phyloP scores from a whole-genome alignment of 2,329 filamentous ascomycete genomes.

The Fusarium sarcochroum region DNA sequence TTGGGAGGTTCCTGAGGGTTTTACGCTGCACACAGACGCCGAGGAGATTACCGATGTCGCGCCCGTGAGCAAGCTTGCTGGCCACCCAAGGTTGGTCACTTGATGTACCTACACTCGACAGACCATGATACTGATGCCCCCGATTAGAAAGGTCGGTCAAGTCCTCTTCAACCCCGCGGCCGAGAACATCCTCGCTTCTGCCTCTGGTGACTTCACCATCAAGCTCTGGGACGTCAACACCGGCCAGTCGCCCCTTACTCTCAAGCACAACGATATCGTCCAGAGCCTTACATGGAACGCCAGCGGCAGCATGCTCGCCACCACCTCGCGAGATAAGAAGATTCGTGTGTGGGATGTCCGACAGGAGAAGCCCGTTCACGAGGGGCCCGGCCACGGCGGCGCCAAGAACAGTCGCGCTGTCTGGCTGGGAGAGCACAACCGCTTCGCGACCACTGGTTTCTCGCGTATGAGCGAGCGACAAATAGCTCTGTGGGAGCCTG shows the following conservation, averaged over 20 bases:
- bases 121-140: slow-evolving; percentile 32
- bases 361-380: slow-evolving; percentile 89
- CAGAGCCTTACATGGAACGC: slow-evolving; percentile 98
- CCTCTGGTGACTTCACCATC: slow-evolving; percentile 93
- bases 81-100: slow-evolving; percentile 81
- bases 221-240: slow-evolving; percentile 96
- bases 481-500: slow-evolving; percentile 94
- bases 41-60: slow-evolving; percentile 87
- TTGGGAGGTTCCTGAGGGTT: slow-evolving; percentile 93
- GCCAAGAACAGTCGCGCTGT: slow-evolving; percentile 98
- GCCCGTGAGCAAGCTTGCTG: slow-evolving; percentile 84
- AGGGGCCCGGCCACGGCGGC: slow-evolving; percentile 86
- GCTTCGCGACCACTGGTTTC: slow-evolving; percentile 96
- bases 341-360: slow-evolving; percentile 97
- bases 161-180: slow-evolving; percentile 98
- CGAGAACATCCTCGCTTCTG: slow-evolving; percentile 94
- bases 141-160: slow-evolving; percentile 91
- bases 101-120: not conserved
- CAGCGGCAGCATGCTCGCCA: slow-evolving; percentile 86
- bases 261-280: slow-evolving; percentile 92
- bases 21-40: slow-evolving; percentile 85
- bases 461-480: slow-evolving; percentile 98
- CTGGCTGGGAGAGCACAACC: slow-evolving; percentile 97
- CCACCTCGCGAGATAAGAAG: slow-evolving; percentile 98
- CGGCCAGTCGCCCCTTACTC: slow-evolving; percentile 78